phyloP scores from a whole-genome alignment of 495 filamentous ascomycete species.

The Aspergillus baeticus region DNA sequence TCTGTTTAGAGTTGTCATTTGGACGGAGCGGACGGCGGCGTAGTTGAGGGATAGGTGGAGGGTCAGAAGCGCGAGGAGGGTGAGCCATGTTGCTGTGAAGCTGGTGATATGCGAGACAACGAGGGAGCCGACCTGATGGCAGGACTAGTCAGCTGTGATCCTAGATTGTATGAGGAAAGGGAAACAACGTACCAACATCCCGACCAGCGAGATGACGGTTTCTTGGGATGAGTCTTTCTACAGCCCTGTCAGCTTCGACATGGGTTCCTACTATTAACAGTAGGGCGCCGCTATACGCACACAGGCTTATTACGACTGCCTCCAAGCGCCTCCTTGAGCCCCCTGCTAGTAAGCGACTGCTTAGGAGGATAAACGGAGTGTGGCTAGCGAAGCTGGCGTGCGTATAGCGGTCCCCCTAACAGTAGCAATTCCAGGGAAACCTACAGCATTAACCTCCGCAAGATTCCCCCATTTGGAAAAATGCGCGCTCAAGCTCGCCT shows the following conservation, averaged over 20 bases:
- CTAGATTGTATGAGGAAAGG: constrained; percentile 4
- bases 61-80: constrained; percentile 67
- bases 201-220: constrained; percentile 85
- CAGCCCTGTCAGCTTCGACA: constrained; percentile 7
- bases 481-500: constrained; percentile 88
- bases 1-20: constrained; percentile 81
- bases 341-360: too few species aligned
- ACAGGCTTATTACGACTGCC: too few species aligned
- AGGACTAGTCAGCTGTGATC: background rate
- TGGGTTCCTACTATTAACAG: too few species aligned
- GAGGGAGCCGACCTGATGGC: constrained; percentile 64
- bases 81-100: constrained; percentile 70
- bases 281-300: too few species aligned
- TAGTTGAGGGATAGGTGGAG: constrained; percentile 83
- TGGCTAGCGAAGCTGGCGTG: too few species aligned
- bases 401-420: too few species aligned
- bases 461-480: constrained; percentile 88
- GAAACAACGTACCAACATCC: constrained; percentile 73
- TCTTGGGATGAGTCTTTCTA: constrained; percentile 95
- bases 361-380: too few species aligned
- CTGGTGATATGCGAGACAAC: constrained; percentile 75
- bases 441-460: constrained; percentile 85
- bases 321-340: too few species aligned
- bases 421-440: too few species aligned
- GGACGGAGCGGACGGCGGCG: constrained; percentile 76